Evolutionary conservation across 768 basidiomycete species (phyloP).

Genomic region (Termitomyces sp.): DNA sequence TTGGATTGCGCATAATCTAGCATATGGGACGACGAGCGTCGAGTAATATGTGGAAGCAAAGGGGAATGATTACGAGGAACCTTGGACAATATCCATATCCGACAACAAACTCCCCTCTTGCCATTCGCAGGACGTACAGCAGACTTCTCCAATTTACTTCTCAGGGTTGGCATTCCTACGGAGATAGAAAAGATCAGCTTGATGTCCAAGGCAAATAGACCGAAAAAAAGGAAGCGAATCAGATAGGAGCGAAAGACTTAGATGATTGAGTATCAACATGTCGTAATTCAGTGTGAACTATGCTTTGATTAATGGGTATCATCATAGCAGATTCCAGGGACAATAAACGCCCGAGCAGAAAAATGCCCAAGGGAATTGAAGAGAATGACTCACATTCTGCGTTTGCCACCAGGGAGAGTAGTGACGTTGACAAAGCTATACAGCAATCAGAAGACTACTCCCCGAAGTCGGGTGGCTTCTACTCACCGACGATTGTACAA

Average conservation of each 20-base stretch:
- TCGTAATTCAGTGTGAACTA: constrained; percentile 93
- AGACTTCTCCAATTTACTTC: constrained; percentile 36
- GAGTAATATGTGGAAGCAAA: background rate
- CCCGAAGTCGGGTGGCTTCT: background rate
- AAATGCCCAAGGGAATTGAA: background rate
- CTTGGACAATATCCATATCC: constrained; percentile 4
- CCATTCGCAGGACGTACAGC: background rate
- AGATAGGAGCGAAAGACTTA: constrained; percentile 99
- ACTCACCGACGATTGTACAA: constrained; percentile 10
- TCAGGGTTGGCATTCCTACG: constrained; percentile 67
- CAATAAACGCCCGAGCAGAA: background rate
- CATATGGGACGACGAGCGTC: constrained; percentile 3
- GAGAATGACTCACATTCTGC: constrained; percentile 78
- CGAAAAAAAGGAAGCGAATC: constrained; percentile 34
- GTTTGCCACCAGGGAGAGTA: constrained; percentile 84
- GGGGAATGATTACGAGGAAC: background rate
- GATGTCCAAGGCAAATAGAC: background rate
- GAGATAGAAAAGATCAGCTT: constrained; percentile 17
- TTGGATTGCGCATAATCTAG: constrained; percentile 16
- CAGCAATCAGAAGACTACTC: constrained; percentile 47
- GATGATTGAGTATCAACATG: constrained; percentile 83
- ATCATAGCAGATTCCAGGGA: constrained; percentile 26
- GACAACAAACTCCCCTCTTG: background rate
- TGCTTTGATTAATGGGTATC: constrained; percentile 59
- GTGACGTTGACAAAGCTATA: constrained; percentile 90